These are phyloP conservation scores for Suillus tomentosus DNA, from an alignment of 768 basidiomycete species.

Conservation along the genomic window DNA sequence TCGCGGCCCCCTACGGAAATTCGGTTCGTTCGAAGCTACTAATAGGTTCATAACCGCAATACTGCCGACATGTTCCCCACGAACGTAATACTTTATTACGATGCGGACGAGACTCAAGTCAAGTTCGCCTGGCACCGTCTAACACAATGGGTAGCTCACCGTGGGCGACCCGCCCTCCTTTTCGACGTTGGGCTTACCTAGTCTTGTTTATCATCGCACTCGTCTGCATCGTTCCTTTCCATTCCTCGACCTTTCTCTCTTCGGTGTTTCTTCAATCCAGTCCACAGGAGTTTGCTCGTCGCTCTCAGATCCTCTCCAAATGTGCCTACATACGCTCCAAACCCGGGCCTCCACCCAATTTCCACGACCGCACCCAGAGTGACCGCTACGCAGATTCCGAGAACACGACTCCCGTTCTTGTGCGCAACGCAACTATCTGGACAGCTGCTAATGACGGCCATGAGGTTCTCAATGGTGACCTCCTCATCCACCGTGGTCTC, in stretches of 20 bases:
- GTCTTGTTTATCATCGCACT: not conserved
- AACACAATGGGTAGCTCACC: constrained; percentile 1
- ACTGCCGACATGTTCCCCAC: constrained; percentile 3
- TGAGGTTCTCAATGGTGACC: constrained; percentile 61
- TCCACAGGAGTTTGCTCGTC: constrained; percentile 15
- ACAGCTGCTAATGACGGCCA: constrained; percentile 73
- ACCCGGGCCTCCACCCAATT: constrained; percentile 48
- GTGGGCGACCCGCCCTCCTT: not conserved
- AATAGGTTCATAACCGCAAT: not conserved
- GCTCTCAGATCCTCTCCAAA: constrained; percentile 36
- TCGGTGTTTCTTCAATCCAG: not conserved
- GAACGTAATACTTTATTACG: not conserved
- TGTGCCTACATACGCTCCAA: constrained; percentile 45
- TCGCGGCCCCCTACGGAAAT: constrained; percentile 1
- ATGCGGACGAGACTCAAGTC: not conserved
- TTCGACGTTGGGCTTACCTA: not conserved
- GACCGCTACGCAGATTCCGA: constrained; percentile 57
- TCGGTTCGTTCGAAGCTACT: not conserved
- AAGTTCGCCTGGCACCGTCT: not conserved
- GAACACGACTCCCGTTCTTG: constrained; percentile 63
- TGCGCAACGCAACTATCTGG: constrained; percentile 83
- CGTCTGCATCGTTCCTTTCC: not conserved
- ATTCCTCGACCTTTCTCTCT: not conserved
- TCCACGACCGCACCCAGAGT: constrained; percentile 51
- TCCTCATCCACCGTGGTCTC: constrained; percentile 70